These are phyloP conservation scores for Xylariaceae sp. DNA, from an alignment of 2,329 filamentous ascomycete genomes.

Conservation along the genomic window DNA sequence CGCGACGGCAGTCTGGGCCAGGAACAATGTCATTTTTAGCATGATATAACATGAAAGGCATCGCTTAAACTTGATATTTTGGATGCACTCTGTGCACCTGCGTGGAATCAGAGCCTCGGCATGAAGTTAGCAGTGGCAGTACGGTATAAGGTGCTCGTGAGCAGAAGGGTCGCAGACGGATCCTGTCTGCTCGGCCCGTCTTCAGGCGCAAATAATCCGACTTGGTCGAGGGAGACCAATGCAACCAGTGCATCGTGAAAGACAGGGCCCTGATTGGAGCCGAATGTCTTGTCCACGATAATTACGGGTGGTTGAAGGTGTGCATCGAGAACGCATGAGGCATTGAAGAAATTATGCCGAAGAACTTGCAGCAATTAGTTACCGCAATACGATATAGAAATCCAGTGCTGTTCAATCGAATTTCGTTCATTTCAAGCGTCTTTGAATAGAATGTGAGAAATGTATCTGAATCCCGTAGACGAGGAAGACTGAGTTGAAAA, in stretches of 20 bases:
- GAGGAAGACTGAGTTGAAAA: too few relatives aligned
- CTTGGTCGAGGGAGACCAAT: too few relatives aligned
- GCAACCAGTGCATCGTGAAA: not conserved
- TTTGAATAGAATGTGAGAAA: not conserved
- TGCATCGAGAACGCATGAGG: too few relatives aligned
- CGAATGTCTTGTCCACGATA: not conserved
- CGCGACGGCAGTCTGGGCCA: not conserved
- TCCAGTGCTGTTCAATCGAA: not conserved
- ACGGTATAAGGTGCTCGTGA: too few relatives aligned
- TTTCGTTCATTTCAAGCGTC: not conserved
- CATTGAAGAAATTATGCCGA: not conserved
- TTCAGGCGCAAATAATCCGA: not conserved
- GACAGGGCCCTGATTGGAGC: not conserved
- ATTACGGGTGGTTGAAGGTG: not conserved
- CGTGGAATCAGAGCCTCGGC: conserved; percentile 3
- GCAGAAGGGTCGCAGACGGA: not conserved
- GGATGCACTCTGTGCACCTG: not conserved
- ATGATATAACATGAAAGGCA: not conserved
- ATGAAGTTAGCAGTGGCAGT: not conserved
- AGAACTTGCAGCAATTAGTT: not conserved
- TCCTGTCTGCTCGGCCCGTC: not conserved
- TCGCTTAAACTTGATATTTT: not conserved
- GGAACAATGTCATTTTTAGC: conserved; percentile 7
- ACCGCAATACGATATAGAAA: not conserved
- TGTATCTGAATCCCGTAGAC: too few relatives aligned